Base-by-base conservation (phyloP, 805 yeast genomes). In the Phaffomyces thermotolerans region DNA sequence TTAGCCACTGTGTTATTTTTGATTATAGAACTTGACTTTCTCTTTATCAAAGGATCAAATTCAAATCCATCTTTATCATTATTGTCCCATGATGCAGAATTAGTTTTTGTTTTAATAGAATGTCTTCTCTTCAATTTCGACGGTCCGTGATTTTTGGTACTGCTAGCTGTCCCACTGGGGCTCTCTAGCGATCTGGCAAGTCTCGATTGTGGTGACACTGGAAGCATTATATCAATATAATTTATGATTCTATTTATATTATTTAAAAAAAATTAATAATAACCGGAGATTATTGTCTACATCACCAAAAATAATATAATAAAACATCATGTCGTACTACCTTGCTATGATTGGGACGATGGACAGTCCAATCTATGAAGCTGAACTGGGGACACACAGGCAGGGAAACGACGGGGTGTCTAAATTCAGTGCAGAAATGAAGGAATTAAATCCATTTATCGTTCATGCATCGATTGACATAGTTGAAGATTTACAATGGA, bases 401-500 rank as follows among this genome's bases (percentile, higher is more conserved):
- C 80, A 74, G 45, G 78, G 81, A 4, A 78, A 78, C 4, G 82
- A 78, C 48, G 95, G 95, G 0, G 52, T 52, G 20, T 52, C 61
- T 5, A 52, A 53, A 27, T 44, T 46, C 25, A 32, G 90, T 1
- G 68, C 76, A 8, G 85, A 81, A 40, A 75, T 87, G 60, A 74
- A 75, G 53, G 96, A 91, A 56, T 65, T 91, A 32, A 80, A 84
- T 52, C 97, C 96, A 20, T 91, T 89, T 56, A 80, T 93, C 25
- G 75, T 90, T 31, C 95, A 93, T 58, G 77, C 96, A 1, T 79
- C 98, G 2, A 64, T 93, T 32, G 99, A 93, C 61, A 72, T 93
- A n/a, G 79, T 93, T 0, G 96, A 93, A 50, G 96, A 90, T 54
- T 64, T 79, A 3, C 97, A 89, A 58, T 89, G 95, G 91, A 75